Evolutionary conservation across 169 alveolate genomes (phyloP).

Genomic region (Babesia bigemina): DNA sequence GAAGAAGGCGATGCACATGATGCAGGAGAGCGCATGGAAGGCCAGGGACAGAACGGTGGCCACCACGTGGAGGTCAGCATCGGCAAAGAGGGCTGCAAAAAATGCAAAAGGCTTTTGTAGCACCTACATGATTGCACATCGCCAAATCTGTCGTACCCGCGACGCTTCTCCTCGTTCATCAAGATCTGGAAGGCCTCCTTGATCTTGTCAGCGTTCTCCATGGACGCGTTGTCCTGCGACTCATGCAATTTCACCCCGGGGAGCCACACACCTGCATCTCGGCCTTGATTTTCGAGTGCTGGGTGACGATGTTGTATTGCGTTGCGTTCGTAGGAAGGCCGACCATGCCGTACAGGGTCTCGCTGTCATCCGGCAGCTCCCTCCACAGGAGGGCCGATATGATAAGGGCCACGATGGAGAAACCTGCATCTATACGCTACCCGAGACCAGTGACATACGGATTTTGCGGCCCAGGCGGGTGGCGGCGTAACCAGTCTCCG

Average conservation of each 20-base stretch:
- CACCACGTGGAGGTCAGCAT: constrained; percentile 31
- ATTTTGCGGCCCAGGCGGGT: constrained; percentile 3
- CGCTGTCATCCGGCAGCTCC: constrained; percentile 37
- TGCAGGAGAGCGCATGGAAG: constrained; percentile 46
- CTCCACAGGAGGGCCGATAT: constrained; percentile 30
- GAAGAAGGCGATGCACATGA: constrained; percentile 36
- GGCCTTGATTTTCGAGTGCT: constrained; percentile 10
- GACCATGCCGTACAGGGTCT: constrained; percentile 18
- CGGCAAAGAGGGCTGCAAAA: constrained; percentile 15
- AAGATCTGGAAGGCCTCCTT: constrained; percentile 51
- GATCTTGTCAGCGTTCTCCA: constrained; percentile 22
- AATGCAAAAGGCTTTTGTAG: not conserved
- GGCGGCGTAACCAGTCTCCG: constrained; percentile 19
- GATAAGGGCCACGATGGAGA: constrained; percentile 28
- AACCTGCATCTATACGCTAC: constrained; percentile 7
- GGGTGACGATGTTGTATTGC: constrained; percentile 45
- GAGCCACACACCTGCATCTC: constrained; percentile 18
- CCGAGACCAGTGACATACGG: constrained; percentile 14
- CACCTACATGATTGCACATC: constrained; percentile 33
- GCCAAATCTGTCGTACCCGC: constrained; percentile 33
- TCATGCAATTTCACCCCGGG: not conserved
- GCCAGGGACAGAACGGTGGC: constrained; percentile 41
- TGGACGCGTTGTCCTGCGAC: constrained; percentile 15
- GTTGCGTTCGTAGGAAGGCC: constrained; percentile 49
- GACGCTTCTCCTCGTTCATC: constrained; percentile 37